Evolutionary conservation across 2,329 filamentous ascomycete species (phyloP).

Genomic region (Fusarium dlaminii): DNA sequence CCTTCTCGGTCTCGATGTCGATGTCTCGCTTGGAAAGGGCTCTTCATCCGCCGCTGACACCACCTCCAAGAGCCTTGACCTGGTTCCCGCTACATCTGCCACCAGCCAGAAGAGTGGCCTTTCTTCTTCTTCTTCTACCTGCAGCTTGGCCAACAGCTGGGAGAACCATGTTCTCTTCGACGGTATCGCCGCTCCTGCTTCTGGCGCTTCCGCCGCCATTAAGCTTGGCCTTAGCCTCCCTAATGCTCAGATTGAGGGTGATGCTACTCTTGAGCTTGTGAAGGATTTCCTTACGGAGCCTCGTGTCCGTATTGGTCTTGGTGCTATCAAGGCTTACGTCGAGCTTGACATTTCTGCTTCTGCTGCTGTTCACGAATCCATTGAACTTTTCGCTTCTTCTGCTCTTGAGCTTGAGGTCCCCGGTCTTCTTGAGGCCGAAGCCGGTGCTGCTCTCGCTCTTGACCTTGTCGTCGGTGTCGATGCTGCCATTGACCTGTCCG

Average conservation of each 20-base stretch:
- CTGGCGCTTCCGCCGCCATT: constrained; percentile 27
- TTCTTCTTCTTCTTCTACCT: neutral
- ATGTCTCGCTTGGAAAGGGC: neutral
- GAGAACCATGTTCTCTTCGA: constrained; percentile 27
- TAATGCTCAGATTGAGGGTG: constrained; percentile 57
- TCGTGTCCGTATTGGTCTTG: constrained; percentile 57
- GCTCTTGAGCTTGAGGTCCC: constrained; percentile 51
- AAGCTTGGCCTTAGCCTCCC: constrained; percentile 38
- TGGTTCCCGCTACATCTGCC: neutral
- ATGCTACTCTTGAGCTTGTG: constrained; percentile 55
- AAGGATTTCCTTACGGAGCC: constrained; percentile 53
- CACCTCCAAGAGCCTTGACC: neutral
- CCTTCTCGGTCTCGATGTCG: constrained; percentile 9
- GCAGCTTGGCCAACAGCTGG: constrained; percentile 27
- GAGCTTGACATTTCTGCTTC: constrained; percentile 58
- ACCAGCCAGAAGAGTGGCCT: neutral
- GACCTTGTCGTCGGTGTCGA: constrained; percentile 62
- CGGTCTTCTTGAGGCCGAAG: constrained; percentile 47
- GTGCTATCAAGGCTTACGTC: constrained; percentile 61
- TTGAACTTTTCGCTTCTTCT: constrained; percentile 59
- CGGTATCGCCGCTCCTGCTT: constrained; percentile 30
- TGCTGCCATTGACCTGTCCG: constrained; percentile 60
- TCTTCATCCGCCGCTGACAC: neutral
- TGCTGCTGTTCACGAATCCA: constrained; percentile 58
- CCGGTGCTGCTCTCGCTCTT: constrained; percentile 59